Conservation (phyloP, 257 asterid species). For the Nicotiana attenuata region DNA sequence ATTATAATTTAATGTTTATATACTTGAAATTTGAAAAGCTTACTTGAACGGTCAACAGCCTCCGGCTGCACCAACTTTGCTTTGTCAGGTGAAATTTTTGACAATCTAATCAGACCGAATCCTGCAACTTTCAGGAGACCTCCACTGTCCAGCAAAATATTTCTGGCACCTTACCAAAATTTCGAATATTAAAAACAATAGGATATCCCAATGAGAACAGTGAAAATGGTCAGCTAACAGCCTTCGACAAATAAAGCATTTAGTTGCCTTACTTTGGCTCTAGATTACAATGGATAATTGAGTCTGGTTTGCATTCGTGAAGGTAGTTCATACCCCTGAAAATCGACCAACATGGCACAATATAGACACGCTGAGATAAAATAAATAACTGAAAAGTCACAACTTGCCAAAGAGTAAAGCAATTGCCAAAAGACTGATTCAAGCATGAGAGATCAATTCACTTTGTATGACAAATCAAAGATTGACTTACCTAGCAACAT, state of each 20-base stretch:
- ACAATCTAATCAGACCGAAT: conserved; percentile 65
- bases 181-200: conserved; percentile 52
- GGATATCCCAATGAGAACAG: conserved; percentile 11
- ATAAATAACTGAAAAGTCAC: not conserved
- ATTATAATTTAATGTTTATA: not conserved
- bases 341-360: conserved; percentile 3
- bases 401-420: not conserved
- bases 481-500: conserved; percentile 73
- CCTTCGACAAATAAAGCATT: conserved; percentile 32
- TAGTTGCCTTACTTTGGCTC: conserved; percentile 92
- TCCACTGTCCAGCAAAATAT: conserved; percentile 96
- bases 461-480: not conserved
- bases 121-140: conserved; percentile 96
- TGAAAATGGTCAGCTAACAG: not conserved
- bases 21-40: conserved; percentile 21
- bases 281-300: conserved; percentile 86
- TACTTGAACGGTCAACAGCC: conserved; percentile 73
- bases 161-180: conserved; percentile 98
- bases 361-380: not conserved
- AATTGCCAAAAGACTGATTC: not conserved
- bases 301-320: conserved; percentile 95
- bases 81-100: conserved; percentile 64
- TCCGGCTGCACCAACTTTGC: conserved; percentile 70
- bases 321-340: conserved; percentile 96
- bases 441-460: conserved; percentile 4